These are phyloP conservation scores for Boletus mariae DNA, from an alignment of 1,284 basidiomycete genomes.

Conservation along the genomic window DNA sequence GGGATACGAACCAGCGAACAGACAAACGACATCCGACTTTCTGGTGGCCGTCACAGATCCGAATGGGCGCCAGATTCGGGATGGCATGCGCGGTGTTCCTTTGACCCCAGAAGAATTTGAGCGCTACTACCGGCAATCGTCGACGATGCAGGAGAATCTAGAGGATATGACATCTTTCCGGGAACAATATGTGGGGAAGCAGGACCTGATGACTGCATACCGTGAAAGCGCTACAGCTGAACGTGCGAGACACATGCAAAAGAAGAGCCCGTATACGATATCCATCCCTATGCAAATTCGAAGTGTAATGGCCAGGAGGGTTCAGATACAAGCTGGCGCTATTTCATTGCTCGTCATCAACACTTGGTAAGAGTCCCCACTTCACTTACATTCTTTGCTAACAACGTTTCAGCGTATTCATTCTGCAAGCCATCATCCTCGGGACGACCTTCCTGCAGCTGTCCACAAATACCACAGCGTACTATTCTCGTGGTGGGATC, in stretches of 20 bases:
- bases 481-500: constrained; percentile 79
- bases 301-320: constrained; percentile 61
- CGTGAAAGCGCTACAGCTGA: constrained; percentile 49
- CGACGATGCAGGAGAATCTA: constrained; percentile 27
- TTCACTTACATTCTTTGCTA: constrained; percentile 28
- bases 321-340: constrained; percentile 67
- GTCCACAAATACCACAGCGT: constrained; percentile 58
- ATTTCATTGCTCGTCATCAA: constrained; percentile 39
- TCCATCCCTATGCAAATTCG: constrained; percentile 58
- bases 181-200: constrained; percentile 36
- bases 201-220: constrained; percentile 40
- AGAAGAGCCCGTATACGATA: constrained; percentile 45
- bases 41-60: constrained; percentile 60
- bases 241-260: constrained; percentile 41
- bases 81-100: constrained; percentile 51
- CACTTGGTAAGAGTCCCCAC: constrained; percentile 28
- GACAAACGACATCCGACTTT: constrained; percentile 73
- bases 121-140: constrained; percentile 33
- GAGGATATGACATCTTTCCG: constrained; percentile 38
- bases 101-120: constrained; percentile 62
- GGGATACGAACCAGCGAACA: constrained; percentile 57
- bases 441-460: constrained; percentile 75
- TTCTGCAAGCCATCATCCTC: constrained; percentile 69
- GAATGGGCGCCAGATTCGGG: constrained; percentile 49
- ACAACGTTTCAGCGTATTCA: constrained; percentile 35